Evolutionary conservation across 495 filamentous ascomycete species (phyloP).

Genomic region (Lentithecium fluviatile): DNA sequence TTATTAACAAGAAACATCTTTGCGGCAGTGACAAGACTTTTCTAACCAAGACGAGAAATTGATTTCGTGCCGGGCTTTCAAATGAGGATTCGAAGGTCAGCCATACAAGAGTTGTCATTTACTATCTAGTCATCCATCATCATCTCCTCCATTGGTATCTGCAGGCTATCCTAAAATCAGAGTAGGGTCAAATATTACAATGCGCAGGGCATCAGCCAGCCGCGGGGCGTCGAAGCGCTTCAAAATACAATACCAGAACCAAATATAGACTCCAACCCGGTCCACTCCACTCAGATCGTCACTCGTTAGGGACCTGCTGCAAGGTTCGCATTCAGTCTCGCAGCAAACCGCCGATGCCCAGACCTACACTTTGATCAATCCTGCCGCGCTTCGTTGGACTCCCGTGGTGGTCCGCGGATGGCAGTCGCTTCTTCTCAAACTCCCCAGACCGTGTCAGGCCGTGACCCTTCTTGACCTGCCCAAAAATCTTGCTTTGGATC

Average conservation of each 20-base stretch:
- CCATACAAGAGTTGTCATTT: slow-evolving; percentile 3
- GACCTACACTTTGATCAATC: slow-evolving; percentile 35
- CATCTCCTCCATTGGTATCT: neutral
- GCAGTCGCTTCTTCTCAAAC: slow-evolving; percentile 35
- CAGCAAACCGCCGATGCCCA: slow-evolving; percentile 42
- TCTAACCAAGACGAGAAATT: too few species aligned
- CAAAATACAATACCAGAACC: slow-evolving; percentile 1
- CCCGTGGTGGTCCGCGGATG: slow-evolving; percentile 20
- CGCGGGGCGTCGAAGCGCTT: neutral
- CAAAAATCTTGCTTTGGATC: slow-evolving; percentile 43
- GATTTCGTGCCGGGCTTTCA: too few species aligned
- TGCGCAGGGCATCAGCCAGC: neutral
- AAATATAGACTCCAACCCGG: neutral
- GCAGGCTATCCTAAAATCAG: neutral
- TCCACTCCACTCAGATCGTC: slow-evolving; percentile 2
- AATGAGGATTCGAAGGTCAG: neutral
- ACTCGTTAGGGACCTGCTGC: slow-evolving; percentile 4
- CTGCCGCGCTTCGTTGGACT: slow-evolving; percentile 38
- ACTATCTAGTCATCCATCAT: neutral
- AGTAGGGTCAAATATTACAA: neutral
- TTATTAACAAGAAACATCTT: too few species aligned
- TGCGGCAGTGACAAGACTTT: too few species aligned
- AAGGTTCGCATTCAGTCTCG: slow-evolving; percentile 16
- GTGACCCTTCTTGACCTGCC: slow-evolving; percentile 40
- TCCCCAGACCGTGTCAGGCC: slow-evolving; percentile 28